Percentiles rank a stretch among this genome's conserved stretches.
phyloP scores from a whole-genome alignment of 1,139 yeast genomes.

The Protomyces lactucae-debilis region DNA sequence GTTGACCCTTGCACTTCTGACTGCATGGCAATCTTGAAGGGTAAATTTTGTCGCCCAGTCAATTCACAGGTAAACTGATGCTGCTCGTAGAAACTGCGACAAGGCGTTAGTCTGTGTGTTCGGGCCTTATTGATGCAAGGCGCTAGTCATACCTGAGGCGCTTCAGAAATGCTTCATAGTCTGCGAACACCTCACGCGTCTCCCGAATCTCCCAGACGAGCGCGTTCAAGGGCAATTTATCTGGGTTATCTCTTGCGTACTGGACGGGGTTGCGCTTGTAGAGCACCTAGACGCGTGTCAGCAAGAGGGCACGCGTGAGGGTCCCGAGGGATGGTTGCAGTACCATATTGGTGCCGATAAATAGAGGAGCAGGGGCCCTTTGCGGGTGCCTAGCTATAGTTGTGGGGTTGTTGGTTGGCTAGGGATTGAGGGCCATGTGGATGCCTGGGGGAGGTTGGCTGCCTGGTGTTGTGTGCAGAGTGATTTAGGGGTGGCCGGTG shows the following conservation, averaged over 20 bases:
- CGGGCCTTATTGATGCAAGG: too few species aligned
- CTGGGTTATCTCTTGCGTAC: conserved; percentile 6
- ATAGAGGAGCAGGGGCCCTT: too few species aligned
- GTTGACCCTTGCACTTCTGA: conserved; percentile 51
- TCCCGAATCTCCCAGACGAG: conserved; percentile 24
- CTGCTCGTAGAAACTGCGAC: conserved; percentile 47
- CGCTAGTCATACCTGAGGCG: conserved; percentile 37
- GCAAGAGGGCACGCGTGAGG: background rate
- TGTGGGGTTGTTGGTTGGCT: too few species aligned
- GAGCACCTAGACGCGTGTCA: conserved; percentile 30
- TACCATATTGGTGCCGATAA: too few species aligned
- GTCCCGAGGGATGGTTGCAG: too few species aligned
- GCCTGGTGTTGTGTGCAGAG: too few species aligned
- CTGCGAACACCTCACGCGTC: conserved; percentile 31
- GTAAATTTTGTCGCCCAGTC: conserved; percentile 86
- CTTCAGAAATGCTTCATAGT: conserved; percentile 67
- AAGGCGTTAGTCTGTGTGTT: too few species aligned
- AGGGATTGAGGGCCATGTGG: too few species aligned
- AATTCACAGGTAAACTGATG: conserved; percentile 77
- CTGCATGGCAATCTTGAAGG: conserved; percentile 80
- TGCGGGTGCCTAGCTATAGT: too few species aligned
- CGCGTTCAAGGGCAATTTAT: conserved; percentile 25
- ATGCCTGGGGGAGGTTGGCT: too few species aligned
- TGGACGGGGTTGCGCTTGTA: conserved; percentile 33
- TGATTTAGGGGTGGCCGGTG: background rate